Evolutionary conservation across 768 basidiomycete genomes (phyloP), one percentile per base, ranked within the genome.

Genomic region (Russula vinacea): DNA sequence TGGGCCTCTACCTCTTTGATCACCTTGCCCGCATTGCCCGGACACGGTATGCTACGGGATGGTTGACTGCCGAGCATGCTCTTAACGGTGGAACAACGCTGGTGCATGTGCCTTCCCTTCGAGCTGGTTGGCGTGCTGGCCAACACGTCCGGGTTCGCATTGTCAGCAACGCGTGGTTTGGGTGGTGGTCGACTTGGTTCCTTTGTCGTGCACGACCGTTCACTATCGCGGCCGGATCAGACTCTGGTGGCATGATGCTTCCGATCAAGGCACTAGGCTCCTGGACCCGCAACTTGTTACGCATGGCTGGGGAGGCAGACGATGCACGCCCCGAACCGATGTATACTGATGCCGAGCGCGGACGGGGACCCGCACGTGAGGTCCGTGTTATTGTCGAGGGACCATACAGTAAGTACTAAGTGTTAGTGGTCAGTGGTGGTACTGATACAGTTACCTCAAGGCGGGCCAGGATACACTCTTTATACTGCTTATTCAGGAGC

Each of bases 111-210:
- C 79, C 79, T 0, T 59, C 70, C 5, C 50, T 85, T 50, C 78
- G 76, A 54, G 73, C 76, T 0, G 85, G 85, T 22, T 86, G 84
- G 84, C 75, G 83, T 33, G 76, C 83, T 0, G 84, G 86, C 3
- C 84, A 86, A 68, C 84, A 86, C 69, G 82, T 87, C 50, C 79
- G 84, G 52, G 64, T 87, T 33, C 74, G 81, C 49, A 74, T 81
- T 0, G 73, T 82, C 1, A 76, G 73, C 24, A 76, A 76, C 74
- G 76, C 79, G 2, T 70, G 72, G 71, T 61, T 72, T 13, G 76
- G 74, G 19, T 77, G 78, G 75, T 69, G 47, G 58, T 14, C 56
- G 10, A 61, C 60, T 13, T 67, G 59, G 58, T 17, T 59, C 37
- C 5, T 68, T 16, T 24, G 59, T 42, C 68, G 69, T 29, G 42